Evolutionary conservation across 2,329 filamentous ascomycete genomes (phyloP).

Genomic region (Fusarium mangiferae): DNA sequence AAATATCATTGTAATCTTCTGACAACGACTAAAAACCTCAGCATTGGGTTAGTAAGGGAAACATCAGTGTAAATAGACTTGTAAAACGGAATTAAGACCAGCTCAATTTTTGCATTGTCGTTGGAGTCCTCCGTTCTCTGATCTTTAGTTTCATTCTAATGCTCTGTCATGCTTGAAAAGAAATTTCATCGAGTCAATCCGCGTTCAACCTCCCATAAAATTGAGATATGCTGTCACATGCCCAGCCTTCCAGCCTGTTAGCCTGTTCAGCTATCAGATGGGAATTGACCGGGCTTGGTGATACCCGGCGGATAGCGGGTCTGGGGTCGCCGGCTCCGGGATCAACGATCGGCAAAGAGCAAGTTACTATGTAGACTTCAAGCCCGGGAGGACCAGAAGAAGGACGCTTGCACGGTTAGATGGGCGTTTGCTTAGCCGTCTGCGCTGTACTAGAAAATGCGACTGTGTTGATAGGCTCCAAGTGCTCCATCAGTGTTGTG

Average conservation of each 20-base stretch:
- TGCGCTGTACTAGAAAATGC: background rate
- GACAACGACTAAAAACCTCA: background rate
- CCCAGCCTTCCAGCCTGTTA: constrained; percentile 13
- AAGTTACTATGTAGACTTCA: background rate
- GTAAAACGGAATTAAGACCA: background rate
- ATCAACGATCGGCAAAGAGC: constrained; percentile 10
- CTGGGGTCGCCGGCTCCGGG: constrained; percentile 22
- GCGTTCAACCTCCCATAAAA: background rate
- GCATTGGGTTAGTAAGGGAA: background rate
- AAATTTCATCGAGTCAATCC: background rate
- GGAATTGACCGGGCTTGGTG: constrained; percentile 25
- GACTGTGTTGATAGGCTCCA: background rate
- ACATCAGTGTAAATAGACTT: background rate
- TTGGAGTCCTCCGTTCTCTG: background rate
- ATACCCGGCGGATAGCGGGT: constrained; percentile 20
- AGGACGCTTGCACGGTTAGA: background rate
- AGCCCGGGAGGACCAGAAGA: background rate
- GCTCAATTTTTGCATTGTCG: too few species aligned
- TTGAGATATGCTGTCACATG: background rate
- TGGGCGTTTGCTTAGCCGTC: background rate
- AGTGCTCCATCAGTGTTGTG: background rate
- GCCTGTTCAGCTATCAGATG: constrained; percentile 7
- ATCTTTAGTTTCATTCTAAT: background rate
- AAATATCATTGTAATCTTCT: too few species aligned
- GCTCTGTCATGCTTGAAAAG: background rate